Evolutionary conservation across 306 rosid genomes (phyloP).

Genomic region (Lathyrus aphaca): DNA sequence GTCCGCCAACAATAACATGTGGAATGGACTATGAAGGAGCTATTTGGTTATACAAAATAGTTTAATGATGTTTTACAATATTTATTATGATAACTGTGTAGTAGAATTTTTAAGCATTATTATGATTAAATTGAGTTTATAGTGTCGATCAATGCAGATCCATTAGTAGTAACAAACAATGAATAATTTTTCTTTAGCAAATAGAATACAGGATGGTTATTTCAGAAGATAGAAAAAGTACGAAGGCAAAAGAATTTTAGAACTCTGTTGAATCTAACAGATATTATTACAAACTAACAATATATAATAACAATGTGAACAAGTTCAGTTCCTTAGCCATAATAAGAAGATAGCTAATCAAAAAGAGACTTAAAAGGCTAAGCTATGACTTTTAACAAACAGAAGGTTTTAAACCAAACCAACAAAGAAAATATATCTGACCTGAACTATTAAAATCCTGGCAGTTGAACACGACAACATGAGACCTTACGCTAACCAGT

Average conservation of each 20-base stretch:
- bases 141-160: background rate
- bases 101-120: background rate
- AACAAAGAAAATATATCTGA: background rate
- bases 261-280: background rate
- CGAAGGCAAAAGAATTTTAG: background rate
- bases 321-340: background rate
- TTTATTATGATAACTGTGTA: background rate
- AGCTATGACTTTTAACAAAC: background rate
- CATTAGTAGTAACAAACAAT: background rate
- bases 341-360: background rate
- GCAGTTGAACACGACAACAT: slow-evolving; percentile 12
- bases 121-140: background rate
- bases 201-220: background rate
- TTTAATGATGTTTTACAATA: background rate
- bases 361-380: background rate
- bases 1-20: slow-evolving; percentile 15
- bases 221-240: background rate
- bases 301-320: slow-evolving; percentile 4
- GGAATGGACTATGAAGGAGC: slow-evolving; percentile 33
- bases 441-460: slow-evolving; percentile 8
- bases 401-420: background rate
- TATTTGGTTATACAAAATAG: slow-evolving; percentile 34
- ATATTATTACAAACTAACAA: background rate
- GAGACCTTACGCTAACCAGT: slow-evolving; percentile 15
- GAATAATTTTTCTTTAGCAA: background rate